phyloP scores from a whole-genome alignment of 129 eudicot species.

The Pulicaria dysenterica region DNA sequence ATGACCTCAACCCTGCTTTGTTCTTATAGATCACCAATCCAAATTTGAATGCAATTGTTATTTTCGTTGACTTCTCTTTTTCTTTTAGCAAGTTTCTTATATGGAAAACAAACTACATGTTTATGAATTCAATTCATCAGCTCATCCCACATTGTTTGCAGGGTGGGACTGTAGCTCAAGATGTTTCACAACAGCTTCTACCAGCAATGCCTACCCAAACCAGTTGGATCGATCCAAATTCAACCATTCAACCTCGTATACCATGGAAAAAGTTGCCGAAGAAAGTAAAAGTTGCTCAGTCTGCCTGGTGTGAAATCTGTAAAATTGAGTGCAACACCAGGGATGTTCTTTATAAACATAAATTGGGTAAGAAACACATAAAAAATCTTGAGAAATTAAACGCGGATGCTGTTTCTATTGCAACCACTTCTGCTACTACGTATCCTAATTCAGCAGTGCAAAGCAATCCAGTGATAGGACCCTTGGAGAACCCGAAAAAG shows the following conservation, averaged over 20 bases:
- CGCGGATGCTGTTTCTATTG: background rate
- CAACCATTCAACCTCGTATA: slow-evolving; percentile 20
- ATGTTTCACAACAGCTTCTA: slow-evolving; percentile 37
- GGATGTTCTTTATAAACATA: slow-evolving; percentile 59
- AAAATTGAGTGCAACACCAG: slow-evolving; percentile 53
- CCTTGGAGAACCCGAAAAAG: slow-evolving; percentile 49
- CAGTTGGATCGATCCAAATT: slow-evolving; percentile 37
- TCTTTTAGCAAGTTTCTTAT: background rate
- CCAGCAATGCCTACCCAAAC: slow-evolving; percentile 29
- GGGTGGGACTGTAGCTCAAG: slow-evolving; percentile 38
- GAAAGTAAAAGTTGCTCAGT: slow-evolving; percentile 55
- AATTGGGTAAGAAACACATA: slow-evolving; percentile 64
- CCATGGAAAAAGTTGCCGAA: slow-evolving; percentile 45
- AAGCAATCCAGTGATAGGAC: slow-evolving; percentile 51
- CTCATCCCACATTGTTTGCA: slow-evolving; percentile 20
- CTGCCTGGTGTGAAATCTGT: slow-evolving; percentile 78
- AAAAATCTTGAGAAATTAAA: slow-evolving; percentile 51
- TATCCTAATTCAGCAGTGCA: slow-evolving; percentile 15
- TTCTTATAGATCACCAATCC: too few species aligned
- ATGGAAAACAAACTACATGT: background rate
- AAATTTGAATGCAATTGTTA: too few species aligned
- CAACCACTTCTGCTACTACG: slow-evolving; percentile 19
- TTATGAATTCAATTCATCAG: slow-evolving; percentile 8
- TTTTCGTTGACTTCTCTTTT: background rate
- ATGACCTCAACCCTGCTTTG: too few species aligned